A percentile compares a stretch with the other conserved stretches of the same genome.
Evolutionary conservation across 768 basidiomycete species (phyloP).

Genomic region (Hypholoma fasciculare): DNA sequence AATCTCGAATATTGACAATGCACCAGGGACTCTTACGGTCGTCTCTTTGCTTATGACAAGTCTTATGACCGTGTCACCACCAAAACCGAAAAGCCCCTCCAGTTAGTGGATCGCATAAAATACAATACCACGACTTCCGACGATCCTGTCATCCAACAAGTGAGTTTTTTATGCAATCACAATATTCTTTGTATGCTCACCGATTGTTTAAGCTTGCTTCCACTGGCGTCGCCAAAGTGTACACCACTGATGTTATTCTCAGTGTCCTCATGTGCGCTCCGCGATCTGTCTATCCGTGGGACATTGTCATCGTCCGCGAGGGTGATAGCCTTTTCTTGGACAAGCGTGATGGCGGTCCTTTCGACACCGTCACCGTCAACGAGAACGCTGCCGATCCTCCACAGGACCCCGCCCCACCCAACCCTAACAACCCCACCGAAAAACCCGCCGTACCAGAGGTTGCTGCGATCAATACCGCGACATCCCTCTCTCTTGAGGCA

Average conservation of each 20-base stretch:
- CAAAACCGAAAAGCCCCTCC: conserved; percentile 87
- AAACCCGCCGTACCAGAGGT: conserved; percentile 62
- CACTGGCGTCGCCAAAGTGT: conserved; percentile 82
- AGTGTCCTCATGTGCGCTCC: conserved; percentile 96
- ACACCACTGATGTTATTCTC: conserved; percentile 94
- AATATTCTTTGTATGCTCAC: conserved; percentile 4
- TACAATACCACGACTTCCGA: conserved; percentile 99
- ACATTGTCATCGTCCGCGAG: conserved; percentile 92
- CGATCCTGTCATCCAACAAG: conserved; percentile 94
- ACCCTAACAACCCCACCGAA: conserved; percentile 75
- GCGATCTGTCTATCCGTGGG: conserved; percentile 97
- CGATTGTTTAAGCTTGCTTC: conserved; percentile 62
- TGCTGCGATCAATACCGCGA: conserved; percentile 90
- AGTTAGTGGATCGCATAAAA: conserved; percentile 90
- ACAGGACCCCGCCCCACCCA: conserved; percentile 75
- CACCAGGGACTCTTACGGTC: conserved; percentile 80
- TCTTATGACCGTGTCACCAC: conserved; percentile 94
- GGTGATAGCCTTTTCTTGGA: conserved; percentile 94
- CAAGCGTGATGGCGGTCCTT: conserved; percentile 96
- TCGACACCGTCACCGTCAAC: conserved; percentile 97
- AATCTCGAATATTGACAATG: conserved; percentile 7
- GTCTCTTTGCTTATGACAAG: conserved; percentile 91
- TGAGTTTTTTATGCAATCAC: conserved; percentile 26
- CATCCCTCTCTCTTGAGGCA: conserved; percentile 92
- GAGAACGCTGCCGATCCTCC: conserved; percentile 97